A percentile compares a stretch with the other conserved stretches of the same genome.
These are phyloP conservation scores for Chaetomium globosum DNA, from an alignment of 2,329 filamentous ascomycete species.

Conservation along the genomic window DNA sequence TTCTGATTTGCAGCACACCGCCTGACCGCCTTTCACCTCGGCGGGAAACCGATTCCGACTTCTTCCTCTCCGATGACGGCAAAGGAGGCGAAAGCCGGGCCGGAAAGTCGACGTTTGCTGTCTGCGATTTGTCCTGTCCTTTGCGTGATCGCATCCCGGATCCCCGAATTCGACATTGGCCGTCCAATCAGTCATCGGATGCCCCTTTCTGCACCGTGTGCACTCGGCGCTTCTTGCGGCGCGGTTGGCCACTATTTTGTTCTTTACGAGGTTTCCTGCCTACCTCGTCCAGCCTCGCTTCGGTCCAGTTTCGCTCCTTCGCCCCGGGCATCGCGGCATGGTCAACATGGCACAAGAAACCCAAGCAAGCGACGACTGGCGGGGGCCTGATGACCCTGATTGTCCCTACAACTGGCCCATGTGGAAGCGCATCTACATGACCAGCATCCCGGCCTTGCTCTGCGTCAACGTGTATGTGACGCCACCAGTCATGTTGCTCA, in stretches of 20 bases:
- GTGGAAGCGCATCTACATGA: conserved; percentile 26
- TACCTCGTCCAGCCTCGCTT: background rate
- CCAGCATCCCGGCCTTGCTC: conserved; percentile 22
- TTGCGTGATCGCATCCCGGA: background rate
- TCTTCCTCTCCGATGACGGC: background rate
- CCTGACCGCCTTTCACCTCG: background rate
- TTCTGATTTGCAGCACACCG: background rate
- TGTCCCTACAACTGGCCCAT: conserved; percentile 26
- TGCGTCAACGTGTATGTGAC: conserved; percentile 21
- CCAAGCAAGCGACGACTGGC: conserved; percentile 15
- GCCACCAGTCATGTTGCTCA: background rate
- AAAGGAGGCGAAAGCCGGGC: background rate
- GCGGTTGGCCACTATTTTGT: too few species aligned
- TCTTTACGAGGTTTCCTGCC: too few species aligned
- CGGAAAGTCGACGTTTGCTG: too few species aligned
- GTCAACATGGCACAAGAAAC: background rate
- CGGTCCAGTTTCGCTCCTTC: background rate
- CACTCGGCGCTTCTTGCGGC: too few species aligned
- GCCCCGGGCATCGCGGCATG: background rate
- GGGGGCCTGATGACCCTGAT: conserved; percentile 20
- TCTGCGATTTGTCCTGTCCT: too few species aligned
- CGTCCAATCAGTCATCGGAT: background rate
- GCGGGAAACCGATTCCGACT: background rate
- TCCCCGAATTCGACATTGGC: background rate
- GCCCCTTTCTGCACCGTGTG: background rate